These are phyloP conservation scores for Paecilomyces formosus DNA, from an alignment of 2,329 filamentous ascomycete species.

Conservation along the genomic window DNA sequence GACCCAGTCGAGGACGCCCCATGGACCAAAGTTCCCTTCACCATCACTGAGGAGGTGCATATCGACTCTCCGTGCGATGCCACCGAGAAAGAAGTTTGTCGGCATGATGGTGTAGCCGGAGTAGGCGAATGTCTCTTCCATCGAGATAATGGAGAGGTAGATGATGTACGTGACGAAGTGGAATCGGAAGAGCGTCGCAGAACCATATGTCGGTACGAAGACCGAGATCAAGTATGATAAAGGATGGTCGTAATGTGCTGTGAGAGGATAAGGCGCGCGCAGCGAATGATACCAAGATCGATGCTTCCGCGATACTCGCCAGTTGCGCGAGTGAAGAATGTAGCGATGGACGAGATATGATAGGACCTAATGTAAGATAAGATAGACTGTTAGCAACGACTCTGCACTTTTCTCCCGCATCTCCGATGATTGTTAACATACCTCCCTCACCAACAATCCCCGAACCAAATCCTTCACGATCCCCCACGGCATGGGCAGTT, in stretches of 20 bases:
- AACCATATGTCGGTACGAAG: constrained; percentile 51
- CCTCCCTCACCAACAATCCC: constrained; percentile 51
- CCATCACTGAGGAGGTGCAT: constrained; percentile 45
- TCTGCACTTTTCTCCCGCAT: not conserved
- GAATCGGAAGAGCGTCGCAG: constrained; percentile 51
- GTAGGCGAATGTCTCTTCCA: constrained; percentile 54
- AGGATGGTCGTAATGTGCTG: constrained; percentile 56
- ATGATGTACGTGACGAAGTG: constrained; percentile 55
- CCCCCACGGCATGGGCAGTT: constrained; percentile 55
- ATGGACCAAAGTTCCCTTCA: constrained; percentile 38
- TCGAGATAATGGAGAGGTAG: constrained; percentile 46
- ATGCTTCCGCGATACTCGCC: constrained; percentile 49
- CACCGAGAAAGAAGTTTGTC: constrained; percentile 50
- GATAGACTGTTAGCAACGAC: not conserved
- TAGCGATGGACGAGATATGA: constrained; percentile 66
- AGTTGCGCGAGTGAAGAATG: constrained; percentile 55
- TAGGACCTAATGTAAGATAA: constrained; percentile 14
- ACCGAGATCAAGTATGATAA: constrained; percentile 45
- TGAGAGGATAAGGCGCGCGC: constrained; percentile 47
- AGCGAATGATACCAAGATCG: constrained; percentile 50
- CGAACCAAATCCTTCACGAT: constrained; percentile 49
- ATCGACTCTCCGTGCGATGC: constrained; percentile 52
- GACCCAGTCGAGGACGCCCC: constrained; percentile 40
- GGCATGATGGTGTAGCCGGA: constrained; percentile 54
- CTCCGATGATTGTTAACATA: constrained; percentile 20